A percentile compares a stretch with the other conserved stretches of the same genome.
Conservation (phyloP, 2,329 filamentous ascomycete species). For the Colletotrichum lini region DNA sequence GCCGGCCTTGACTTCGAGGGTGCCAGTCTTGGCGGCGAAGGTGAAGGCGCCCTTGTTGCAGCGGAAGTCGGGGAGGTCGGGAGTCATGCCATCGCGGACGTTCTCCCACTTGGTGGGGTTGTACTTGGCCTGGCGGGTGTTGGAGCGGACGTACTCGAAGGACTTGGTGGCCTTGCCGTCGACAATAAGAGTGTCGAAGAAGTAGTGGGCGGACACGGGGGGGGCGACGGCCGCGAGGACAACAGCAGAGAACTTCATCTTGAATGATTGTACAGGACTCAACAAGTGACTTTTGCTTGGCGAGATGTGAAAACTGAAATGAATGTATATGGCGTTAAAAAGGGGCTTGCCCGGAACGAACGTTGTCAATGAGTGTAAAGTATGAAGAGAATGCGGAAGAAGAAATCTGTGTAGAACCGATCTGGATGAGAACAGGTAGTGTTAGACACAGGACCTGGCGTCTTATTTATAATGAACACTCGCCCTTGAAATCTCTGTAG, state of each 20-base stretch:
- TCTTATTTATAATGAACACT: background rate
- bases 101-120: conserved; percentile 50
- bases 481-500: no score
- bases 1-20: conserved; percentile 47
- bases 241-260: conserved; percentile 45
- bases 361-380: background rate
- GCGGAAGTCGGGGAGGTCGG: conserved; percentile 46
- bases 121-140: conserved; percentile 46
- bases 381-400: background rate
- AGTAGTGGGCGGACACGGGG: conserved; percentile 48
- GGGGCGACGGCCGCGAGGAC: conserved; percentile 43
- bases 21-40: conserved; percentile 44
- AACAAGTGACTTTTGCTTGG: background rate
- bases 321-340: background rate
- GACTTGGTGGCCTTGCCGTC: conserved; percentile 43
- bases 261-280: background rate
- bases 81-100: conserved; percentile 45
- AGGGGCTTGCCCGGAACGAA: background rate
- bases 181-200: conserved; percentile 47
- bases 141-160: conserved; percentile 47
- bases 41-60: conserved; percentile 50
- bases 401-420: background rate
- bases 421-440: background rate
- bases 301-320: background rate
- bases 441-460: background rate